Evolutionary conservation across 495 filamentous ascomycete genomes (phyloP).

Genomic region (Penicillium bialowiezense): DNA sequence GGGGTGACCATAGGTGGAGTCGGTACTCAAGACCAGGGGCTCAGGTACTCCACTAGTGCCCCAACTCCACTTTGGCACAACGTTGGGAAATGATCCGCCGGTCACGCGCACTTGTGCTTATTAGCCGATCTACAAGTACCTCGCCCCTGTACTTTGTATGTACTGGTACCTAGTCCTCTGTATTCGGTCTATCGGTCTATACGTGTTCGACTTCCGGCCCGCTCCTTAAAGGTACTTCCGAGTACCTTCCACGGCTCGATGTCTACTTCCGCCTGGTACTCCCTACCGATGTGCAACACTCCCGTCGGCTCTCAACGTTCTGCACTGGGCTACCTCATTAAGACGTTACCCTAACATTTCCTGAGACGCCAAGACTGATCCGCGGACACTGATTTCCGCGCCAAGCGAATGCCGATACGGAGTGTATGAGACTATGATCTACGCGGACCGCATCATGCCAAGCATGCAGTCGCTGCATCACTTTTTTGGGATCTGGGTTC

Average conservation of each 20-base stretch:
- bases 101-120: conserved; percentile 36
- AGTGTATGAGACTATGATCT: conserved; percentile 9
- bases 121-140: no score
- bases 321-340: no score
- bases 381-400: conserved; percentile 5
- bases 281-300: no score
- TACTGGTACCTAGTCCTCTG: no score
- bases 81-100: conserved; percentile 27
- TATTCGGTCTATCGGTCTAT: not conserved
- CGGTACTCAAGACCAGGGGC: not conserved
- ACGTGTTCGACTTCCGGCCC: no score
- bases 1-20: conserved; percentile 3
- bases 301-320: no score
- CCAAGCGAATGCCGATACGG: conserved; percentile 9
- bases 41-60: conserved; percentile 5
- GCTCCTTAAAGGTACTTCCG: no score
- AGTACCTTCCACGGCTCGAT: no score
- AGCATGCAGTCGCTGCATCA: not conserved
- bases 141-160: no score
- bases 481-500: not conserved
- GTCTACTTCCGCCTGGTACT: no score
- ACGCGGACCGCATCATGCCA: conserved; percentile 7
- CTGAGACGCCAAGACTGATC: conserved; percentile 17
- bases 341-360: no score
- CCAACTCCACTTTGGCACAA: not conserved